These are phyloP conservation scores for Xylaria digitata DNA, from an alignment of 2,329 filamentous ascomycete species.

Conservation along the genomic window DNA sequence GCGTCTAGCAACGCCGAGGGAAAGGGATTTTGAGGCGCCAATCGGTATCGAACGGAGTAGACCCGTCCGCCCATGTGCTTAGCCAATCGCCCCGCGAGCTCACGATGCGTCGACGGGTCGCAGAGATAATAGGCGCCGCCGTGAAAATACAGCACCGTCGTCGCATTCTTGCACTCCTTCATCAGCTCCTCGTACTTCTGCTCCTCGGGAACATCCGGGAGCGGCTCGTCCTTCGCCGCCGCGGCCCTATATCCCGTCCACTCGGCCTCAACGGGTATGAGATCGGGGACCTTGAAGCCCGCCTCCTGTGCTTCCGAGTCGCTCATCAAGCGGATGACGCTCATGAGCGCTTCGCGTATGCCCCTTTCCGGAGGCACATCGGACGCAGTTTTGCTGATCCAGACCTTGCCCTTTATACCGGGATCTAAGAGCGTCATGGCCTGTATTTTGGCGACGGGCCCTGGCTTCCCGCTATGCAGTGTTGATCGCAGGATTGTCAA, in stretches of 20 bases:
- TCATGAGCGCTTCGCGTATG: slow-evolving; percentile 67
- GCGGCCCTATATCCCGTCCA: slow-evolving; percentile 77
- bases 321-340: slow-evolving; percentile 67
- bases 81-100: slow-evolving; percentile 69
- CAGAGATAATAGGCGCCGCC: slow-evolving; percentile 80
- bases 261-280: slow-evolving; percentile 73
- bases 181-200: slow-evolving; percentile 75
- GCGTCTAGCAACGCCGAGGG: slow-evolving; percentile 79
- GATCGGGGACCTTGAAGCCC: slow-evolving; percentile 59
- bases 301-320: slow-evolving; percentile 48
- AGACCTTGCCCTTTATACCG: slow-evolving; percentile 79
- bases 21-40: slow-evolving; percentile 80
- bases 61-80: slow-evolving; percentile 74
- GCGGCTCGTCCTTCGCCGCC: slow-evolving; percentile 60
- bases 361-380: slow-evolving; percentile 68
- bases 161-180: slow-evolving; percentile 71
- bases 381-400: slow-evolving; percentile 79
- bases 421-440: slow-evolving; percentile 48
- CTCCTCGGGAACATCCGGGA: slow-evolving; percentile 69
- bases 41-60: slow-evolving; percentile 78
- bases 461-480: slow-evolving; percentile 59
- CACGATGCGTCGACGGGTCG: slow-evolving; percentile 75
- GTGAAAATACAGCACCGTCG: slow-evolving; percentile 79
- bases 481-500: slow-evolving; percentile 78
- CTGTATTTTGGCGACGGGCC: slow-evolving; percentile 72